phyloP scores from a whole-genome alignment of 331 rosid species.

The Rosa hybrid region DNA sequence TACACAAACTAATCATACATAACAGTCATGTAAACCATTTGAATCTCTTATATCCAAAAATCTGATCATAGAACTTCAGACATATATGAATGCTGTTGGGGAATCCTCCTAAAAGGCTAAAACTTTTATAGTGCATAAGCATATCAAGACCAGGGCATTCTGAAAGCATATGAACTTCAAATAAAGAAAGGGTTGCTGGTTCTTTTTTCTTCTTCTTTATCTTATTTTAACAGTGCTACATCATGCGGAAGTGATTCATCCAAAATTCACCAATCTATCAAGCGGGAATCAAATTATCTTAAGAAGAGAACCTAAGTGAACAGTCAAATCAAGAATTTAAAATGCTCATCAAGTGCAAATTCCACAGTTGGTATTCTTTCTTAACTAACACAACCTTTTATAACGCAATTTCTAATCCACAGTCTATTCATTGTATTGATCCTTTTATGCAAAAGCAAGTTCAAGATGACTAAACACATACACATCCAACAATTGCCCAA shows the following conservation, averaged over 20 bases:
- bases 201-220: background rate
- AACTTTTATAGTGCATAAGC: background rate
- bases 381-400: background rate
- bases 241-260: background rate
- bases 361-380: background rate
- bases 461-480: background rate
- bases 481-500: background rate
- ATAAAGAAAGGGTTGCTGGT: background rate
- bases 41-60: background rate
- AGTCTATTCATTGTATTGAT: background rate
- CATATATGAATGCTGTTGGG: background rate
- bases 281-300: background rate
- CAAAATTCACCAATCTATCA: background rate
- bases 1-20: constrained; percentile 1
- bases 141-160: background rate
- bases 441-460: background rate
- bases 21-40: constrained; percentile 17
- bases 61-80: background rate
- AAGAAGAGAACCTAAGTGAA: background rate
- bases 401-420: background rate
- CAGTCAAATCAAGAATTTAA: background rate
- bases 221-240: background rate
- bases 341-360: background rate
- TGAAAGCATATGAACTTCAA: background rate
- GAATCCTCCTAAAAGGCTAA: background rate